Base-by-base conservation (phyloP, 2,329 filamentous ascomycete genomes). In the Pestalotiopsis fici region DNA sequence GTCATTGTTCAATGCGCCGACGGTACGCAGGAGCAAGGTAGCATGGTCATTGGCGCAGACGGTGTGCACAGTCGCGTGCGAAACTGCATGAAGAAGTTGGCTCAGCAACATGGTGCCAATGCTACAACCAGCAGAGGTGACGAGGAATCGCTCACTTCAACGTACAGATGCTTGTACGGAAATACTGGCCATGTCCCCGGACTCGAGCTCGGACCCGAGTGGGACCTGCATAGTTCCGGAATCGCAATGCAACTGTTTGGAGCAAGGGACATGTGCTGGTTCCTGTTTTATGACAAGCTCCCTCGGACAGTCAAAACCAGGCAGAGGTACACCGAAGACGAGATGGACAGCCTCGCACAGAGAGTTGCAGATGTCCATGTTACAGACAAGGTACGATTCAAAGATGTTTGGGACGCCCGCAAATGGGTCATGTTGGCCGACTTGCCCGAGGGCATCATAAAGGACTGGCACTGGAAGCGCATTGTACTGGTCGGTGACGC, bases 1-100 rank as follows among this genome's bases (percentile, higher is more conserved):
- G 25, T 64, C 11, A 56, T 3, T 15, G 62, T 55, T 15, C 18
- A 7, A 50, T 55, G 39, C 12, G 43, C 11, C 21, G 62, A 64
- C 21, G 62, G 62, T 5, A 64, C 15, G 2, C 35, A 59, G 4
- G 63, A 65, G 28, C n/a, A 54, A 23, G 68, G 66, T 12, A 66
- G 64, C 9, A 64, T 68, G 3, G 66, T 69, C 6, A 59, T 69
- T n/a, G 68, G 66, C 4, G 64, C 25, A 13, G 62, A 64, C 23
- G 62, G 62, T 3, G 62, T 64, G 4, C 62, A 56, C 28, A 64
- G 62, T 12, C 39, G 57, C 60, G 28, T 55, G 18, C 15, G 43
- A 23, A 31, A 64, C 1, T 35, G 27, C 43, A 55, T 56, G 21
- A 21, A 37, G 3, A 35, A 37, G 1, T 18, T 64, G 39, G 39